Percentiles rank a stretch among this genome's conserved stretches.
Conservation (phyloP, 164 flowering plant genomes). For the Sedum album region DNA sequence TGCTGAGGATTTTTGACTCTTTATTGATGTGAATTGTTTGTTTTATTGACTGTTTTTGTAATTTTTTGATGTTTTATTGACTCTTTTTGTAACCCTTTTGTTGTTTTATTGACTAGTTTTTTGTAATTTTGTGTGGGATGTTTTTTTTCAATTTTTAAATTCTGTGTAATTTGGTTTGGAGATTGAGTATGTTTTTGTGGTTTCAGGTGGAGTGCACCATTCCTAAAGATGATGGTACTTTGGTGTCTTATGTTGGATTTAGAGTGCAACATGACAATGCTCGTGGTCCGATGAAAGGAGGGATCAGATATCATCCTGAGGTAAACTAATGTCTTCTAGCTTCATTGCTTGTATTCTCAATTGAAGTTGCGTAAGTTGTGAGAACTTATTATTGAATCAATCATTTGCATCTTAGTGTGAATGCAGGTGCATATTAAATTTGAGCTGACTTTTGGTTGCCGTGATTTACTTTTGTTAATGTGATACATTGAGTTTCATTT, state of each 20-base stretch:
- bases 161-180: too few relatives aligned
- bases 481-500: background rate
- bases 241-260: slow-evolving; percentile 77
- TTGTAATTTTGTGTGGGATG: too few relatives aligned
- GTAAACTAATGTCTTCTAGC: slow-evolving; percentile 18
- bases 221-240: slow-evolving; percentile 80
- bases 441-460: too few relatives aligned
- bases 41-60: too few relatives aligned
- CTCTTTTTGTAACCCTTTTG: background rate
- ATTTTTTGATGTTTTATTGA: too few relatives aligned
- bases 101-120: background rate
- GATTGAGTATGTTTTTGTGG: background rate
- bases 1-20: too few relatives aligned
- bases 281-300: slow-evolving; percentile 97
- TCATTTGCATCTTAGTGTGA: background rate
- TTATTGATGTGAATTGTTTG: background rate
- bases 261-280: slow-evolving; percentile 92
- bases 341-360: background rate
- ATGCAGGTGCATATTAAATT: too few relatives aligned
- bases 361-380: background rate
- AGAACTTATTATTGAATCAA: too few relatives aligned
- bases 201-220: slow-evolving; percentile 88
- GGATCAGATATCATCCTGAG: slow-evolving; percentile 95
- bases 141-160: background rate
- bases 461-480: too few relatives aligned